phyloP scores from a whole-genome alignment of 768 basidiomycete genomes.

The Termitomyces sp. region DNA sequence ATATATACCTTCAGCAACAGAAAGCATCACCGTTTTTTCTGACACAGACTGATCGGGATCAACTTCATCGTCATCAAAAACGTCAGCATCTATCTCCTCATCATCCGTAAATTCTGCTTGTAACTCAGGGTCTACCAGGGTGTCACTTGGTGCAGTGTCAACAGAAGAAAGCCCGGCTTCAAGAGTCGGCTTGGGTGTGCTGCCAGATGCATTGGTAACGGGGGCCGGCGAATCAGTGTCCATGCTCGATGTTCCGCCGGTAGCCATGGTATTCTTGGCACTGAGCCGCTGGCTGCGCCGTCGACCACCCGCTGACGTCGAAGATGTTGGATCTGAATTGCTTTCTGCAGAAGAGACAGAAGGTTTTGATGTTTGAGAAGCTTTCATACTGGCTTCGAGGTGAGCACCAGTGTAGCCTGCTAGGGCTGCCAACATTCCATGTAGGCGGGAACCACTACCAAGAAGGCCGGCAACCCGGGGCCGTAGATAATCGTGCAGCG shows the following conservation, averaged over 20 bases:
- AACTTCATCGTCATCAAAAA: conserved; percentile 77
- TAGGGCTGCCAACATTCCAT: conserved; percentile 88
- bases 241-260: conserved; percentile 8
- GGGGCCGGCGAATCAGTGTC: conserved; percentile 14
- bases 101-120: conserved; percentile 80
- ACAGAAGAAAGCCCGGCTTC: conserved; percentile 19
- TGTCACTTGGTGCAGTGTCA: conserved; percentile 48
- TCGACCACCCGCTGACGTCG: conserved; percentile 42
- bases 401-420: conserved; percentile 60
- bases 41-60: conserved; percentile 63
- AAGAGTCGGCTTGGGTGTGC: conserved; percentile 5
- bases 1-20: conserved; percentile 68
- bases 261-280: conserved; percentile 45
- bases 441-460: conserved; percentile 59
- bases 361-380: conserved; percentile 24
- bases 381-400: conserved; percentile 25
- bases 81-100: conserved; percentile 82
- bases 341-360: conserved; percentile 23
- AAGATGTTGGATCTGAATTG: conserved; percentile 17
- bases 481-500: conserved; percentile 91
- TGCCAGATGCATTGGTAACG: conserved; percentile 2
- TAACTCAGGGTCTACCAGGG: conserved; percentile 58
- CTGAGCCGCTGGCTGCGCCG: conserved; percentile 82
- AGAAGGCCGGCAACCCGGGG: conserved; percentile 78
- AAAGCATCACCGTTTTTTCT: conserved; percentile 85